Conservation (phyloP, 495 filamentous ascomycete genomes). For the Beverwykella pulmonaria region DNA sequence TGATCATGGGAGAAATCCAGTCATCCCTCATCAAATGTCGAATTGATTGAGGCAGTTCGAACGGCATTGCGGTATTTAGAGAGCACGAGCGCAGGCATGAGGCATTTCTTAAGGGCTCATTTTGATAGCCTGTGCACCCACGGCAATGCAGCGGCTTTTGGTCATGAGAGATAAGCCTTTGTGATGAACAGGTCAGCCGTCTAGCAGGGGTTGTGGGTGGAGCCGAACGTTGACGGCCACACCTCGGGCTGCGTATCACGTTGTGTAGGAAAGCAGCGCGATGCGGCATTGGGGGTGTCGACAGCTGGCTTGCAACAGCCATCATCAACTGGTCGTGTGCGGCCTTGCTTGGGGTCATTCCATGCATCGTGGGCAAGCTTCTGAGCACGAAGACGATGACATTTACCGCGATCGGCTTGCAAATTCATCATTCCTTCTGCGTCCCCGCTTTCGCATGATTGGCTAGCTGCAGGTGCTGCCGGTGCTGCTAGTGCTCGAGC, state of each 20-base stretch:
- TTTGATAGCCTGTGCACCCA: neutral
- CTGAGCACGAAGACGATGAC: no score
- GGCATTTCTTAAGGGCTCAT: conserved; percentile 5
- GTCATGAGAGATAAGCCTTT: conserved; percentile 11
- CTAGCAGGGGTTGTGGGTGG: neutral
- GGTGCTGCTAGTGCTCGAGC: neutral
- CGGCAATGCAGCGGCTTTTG: neutral
- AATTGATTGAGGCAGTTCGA: neutral
- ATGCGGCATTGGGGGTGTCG: neutral
- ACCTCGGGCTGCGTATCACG: neutral
- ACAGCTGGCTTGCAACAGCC: neutral
- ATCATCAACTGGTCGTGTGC: neutral
- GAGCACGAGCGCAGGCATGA: neutral
- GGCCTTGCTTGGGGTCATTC: neutral
- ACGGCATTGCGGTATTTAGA: neutral
- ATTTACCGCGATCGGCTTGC: no score
- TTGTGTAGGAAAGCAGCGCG: neutral
- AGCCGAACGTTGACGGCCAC: neutral
- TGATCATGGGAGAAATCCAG: neutral
- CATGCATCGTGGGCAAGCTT: neutral
- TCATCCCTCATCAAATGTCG: neutral
- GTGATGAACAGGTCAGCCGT: neutral
- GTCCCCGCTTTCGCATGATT: conserved; percentile 19
- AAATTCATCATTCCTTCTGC: conserved; percentile 22
- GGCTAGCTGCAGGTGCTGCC: no score